Conservation (phyloP, 768 basidiomycete genomes). For the Chlorophyllum brunneum region DNA sequence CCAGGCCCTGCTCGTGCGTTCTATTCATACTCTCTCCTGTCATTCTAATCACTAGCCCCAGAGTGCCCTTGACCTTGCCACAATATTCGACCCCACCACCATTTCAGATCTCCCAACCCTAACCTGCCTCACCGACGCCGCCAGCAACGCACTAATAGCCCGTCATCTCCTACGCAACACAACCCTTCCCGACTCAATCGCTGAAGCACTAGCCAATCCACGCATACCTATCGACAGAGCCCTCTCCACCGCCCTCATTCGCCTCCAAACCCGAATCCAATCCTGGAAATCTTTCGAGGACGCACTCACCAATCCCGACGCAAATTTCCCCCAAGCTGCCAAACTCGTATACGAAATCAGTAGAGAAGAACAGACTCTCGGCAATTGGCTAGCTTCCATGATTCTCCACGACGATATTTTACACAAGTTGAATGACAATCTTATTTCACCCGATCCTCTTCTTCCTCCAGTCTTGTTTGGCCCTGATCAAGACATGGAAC, state of each 20-base stretch:
- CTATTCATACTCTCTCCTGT: background rate
- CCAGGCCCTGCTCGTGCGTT: slow-evolving; percentile 34
- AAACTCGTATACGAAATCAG: slow-evolving; percentile 57
- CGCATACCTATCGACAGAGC: slow-evolving; percentile 34
- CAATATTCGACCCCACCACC: slow-evolving; percentile 49
- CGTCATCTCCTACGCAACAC: slow-evolving; percentile 39
- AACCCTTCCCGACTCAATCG: slow-evolving; percentile 39
- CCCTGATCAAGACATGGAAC: slow-evolving; percentile 18
- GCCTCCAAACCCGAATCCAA: slow-evolving; percentile 45
- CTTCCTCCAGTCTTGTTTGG: slow-evolving; percentile 35
- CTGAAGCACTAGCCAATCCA: slow-evolving; percentile 32
- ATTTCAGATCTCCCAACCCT: slow-evolving; percentile 52
- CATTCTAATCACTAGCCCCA: slow-evolving; percentile 28
- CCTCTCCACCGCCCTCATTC: slow-evolving; percentile 31
- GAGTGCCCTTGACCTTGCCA: slow-evolving; percentile 53
- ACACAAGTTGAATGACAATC: slow-evolving; percentile 39
- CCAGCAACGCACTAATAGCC: slow-evolving; percentile 62
- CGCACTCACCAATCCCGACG: slow-evolving; percentile 49
- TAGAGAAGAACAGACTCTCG: slow-evolving; percentile 61
- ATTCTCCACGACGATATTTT: slow-evolving; percentile 52
- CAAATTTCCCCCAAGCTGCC: slow-evolving; percentile 46
- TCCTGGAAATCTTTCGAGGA: slow-evolving; percentile 64
- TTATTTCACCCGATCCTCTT: slow-evolving; percentile 28
- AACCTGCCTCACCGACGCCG: slow-evolving; percentile 57
- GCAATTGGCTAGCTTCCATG: slow-evolving; percentile 72